Conservation (phyloP, 345 rosid genomes). For the Gossypium turneri region DNA sequence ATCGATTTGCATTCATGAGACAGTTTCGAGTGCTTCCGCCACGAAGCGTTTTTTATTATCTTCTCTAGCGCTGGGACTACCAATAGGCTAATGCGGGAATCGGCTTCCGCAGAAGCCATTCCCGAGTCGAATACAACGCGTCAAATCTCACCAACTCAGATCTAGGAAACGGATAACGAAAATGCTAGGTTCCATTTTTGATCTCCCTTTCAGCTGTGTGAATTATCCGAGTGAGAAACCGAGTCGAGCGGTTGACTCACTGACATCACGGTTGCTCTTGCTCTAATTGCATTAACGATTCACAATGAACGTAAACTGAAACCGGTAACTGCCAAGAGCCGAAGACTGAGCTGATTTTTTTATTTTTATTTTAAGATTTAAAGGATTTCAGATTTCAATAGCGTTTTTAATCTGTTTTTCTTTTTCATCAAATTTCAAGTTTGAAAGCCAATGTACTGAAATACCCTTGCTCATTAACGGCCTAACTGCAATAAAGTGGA, state of each 20-base stretch:
- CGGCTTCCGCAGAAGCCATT: slow-evolving; percentile 99
- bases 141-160: slow-evolving; percentile 23
- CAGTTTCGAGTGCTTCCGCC: slow-evolving; percentile 96
- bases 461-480: background rate
- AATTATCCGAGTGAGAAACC: slow-evolving; percentile 4
- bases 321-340: background rate
- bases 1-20: slow-evolving; percentile 91
- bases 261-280: background rate
- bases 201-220: background rate
- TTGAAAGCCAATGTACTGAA: background rate
- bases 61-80: slow-evolving; percentile 78
- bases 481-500: background rate
- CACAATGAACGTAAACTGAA: background rate
- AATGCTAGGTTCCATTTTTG: too few species aligned
- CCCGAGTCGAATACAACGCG: slow-evolving; percentile 50
- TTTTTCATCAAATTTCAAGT: background rate
- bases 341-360: background rate
- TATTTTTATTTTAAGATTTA: background rate
- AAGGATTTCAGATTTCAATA: background rate
- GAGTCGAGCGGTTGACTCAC: slow-evolving; percentile 7
- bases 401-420: background rate
- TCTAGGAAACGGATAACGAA: too few species aligned
- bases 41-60: slow-evolving; percentile 86
- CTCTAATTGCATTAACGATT: background rate
- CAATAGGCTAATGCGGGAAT: slow-evolving; percentile 79